These are phyloP conservation scores for Bipolaris sorokiniana DNA, from an alignment of 2,329 filamentous ascomycete genomes.

Conservation along the genomic window DNA sequence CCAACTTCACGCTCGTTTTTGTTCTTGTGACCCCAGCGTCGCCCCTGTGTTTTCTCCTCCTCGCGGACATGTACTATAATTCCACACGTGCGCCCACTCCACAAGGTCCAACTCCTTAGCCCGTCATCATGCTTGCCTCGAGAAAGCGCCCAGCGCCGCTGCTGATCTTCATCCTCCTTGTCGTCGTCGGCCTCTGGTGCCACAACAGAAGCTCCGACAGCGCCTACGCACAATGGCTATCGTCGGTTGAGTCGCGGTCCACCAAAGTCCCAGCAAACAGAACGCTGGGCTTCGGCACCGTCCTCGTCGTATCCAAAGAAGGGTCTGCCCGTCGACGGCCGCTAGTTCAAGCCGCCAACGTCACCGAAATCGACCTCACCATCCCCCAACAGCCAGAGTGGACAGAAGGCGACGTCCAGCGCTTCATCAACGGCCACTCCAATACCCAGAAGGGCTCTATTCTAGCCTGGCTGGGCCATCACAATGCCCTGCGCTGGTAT, in stretches of 20 bases:
- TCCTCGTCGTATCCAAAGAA: slow-evolving; percentile 51
- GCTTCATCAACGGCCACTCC: slow-evolving; percentile 44
- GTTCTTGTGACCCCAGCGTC: slow-evolving; percentile 5
- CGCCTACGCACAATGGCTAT: slow-evolving; percentile 40
- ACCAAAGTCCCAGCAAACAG: slow-evolving; percentile 41
- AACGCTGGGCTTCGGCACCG: slow-evolving; percentile 51
- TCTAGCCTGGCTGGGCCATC: slow-evolving; percentile 54
- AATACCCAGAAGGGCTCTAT: slow-evolving; percentile 50
- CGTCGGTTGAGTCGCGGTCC: slow-evolving; percentile 33
- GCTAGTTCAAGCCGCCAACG: slow-evolving; percentile 51
- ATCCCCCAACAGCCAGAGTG: slow-evolving; percentile 52
- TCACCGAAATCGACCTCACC: slow-evolving; percentile 52
- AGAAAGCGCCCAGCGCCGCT: slow-evolving; percentile 42
- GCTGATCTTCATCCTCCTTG: slow-evolving; percentile 33
- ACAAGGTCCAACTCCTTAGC: slow-evolving; percentile 16
- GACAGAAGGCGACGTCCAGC: slow-evolving; percentile 51
- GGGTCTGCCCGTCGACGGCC: slow-evolving; percentile 49
- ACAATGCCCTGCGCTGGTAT: slow-evolving; percentile 51
- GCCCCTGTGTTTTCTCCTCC: neutral
- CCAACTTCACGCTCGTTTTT: neutral
- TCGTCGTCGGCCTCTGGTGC: slow-evolving; percentile 38
- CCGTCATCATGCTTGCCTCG: slow-evolving; percentile 40
- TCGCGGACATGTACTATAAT: slow-evolving; percentile 27
- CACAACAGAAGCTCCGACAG: slow-evolving; percentile 35
- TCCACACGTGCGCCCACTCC: slow-evolving; percentile 23